These are phyloP conservation scores for Theileria annulata DNA, from an alignment of 169 alveolate genomes.

Conservation along the genomic window DNA sequence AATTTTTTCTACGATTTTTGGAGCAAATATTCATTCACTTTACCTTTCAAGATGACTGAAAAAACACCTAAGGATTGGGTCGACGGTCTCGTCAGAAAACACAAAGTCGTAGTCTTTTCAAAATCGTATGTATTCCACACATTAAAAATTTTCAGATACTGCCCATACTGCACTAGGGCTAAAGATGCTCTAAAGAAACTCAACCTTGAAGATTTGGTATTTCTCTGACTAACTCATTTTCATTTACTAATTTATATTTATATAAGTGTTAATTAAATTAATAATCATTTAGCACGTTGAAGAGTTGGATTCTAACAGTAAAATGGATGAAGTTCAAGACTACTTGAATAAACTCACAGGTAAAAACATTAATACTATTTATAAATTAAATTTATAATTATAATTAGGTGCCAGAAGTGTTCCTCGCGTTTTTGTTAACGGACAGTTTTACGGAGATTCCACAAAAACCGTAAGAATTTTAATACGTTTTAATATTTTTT, in stretches of 20 bases:
- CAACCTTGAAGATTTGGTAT: conserved; percentile 47
- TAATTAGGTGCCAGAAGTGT: conserved; percentile 62
- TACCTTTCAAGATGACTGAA: conserved; percentile 25
- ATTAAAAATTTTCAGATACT: conserved; percentile 19
- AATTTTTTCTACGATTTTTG: neutral
- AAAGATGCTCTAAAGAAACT: conserved; percentile 27
- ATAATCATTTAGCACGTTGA: conserved; percentile 31
- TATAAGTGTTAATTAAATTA: too few species aligned
- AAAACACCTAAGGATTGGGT: conserved; percentile 31
- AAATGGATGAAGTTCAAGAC: conserved; percentile 42
- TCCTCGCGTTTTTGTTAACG: conserved; percentile 63
- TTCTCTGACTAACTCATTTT: neutral
- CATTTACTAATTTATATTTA: neutral
- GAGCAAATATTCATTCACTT: neutral
- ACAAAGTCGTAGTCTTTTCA: conserved; percentile 62
- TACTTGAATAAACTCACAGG: conserved; percentile 57
- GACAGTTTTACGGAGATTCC: conserved; percentile 67
- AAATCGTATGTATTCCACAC: conserved; percentile 18
- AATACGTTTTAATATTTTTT: neutral
- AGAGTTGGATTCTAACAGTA: conserved; percentile 42
- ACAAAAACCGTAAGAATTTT: conserved; percentile 17
- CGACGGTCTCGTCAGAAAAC: neutral
- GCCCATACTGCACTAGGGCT: conserved; percentile 68
- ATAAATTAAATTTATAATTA: too few species aligned
- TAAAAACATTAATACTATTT: neutral